A percentile compares a stretch with the other conserved stretches of the same genome.
Conservation (phyloP, 768 basidiomycete genomes). For the Mrakia gelida region DNA sequence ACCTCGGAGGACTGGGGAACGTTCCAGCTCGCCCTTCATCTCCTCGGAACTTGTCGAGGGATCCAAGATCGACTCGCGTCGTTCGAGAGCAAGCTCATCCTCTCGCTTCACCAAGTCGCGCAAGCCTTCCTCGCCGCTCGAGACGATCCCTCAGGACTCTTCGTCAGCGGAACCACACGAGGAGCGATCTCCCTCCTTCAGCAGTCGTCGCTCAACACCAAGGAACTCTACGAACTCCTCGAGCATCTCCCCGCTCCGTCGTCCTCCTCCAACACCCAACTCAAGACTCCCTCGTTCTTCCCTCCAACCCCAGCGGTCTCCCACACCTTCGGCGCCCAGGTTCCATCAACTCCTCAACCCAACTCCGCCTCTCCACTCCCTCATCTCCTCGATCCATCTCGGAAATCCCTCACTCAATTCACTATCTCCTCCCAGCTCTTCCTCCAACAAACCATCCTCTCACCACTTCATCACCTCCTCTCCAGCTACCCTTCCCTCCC, state of each 20-base stretch:
- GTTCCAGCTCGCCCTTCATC: constrained; percentile 75
- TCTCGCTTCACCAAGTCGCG: constrained; percentile 58
- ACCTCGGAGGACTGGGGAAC: constrained; percentile 80
- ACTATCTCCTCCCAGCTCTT: constrained; percentile 69
- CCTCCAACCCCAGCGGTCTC: constrained; percentile 27
- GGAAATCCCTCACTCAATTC: constrained; percentile 58
- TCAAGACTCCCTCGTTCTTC: constrained; percentile 33
- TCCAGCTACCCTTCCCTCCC: constrained; percentile 62
- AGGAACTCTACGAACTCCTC: constrained; percentile 63
- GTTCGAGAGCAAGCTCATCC: constrained; percentile 69
- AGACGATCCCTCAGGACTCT: constrained; percentile 50
- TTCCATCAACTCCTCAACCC: constrained; percentile 1
- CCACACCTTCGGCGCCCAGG: constrained; percentile 5
- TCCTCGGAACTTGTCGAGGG: constrained; percentile 72
- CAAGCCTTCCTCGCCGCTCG: constrained; percentile 57
- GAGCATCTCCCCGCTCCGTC: constrained; percentile 39
- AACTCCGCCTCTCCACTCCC: constrained; percentile 29
- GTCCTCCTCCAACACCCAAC: constrained; percentile 17
- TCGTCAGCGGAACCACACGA: constrained; percentile 54
- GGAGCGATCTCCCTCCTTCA: constrained; percentile 68
- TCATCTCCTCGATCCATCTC: constrained; percentile 54
- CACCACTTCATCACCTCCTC: constrained; percentile 72
- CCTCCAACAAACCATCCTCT: constrained; percentile 75
- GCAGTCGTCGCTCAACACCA: constrained; percentile 79
- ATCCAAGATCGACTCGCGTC: constrained; percentile 61